A percentile compares a stretch with the other conserved stretches of the same genome.
Conservation (phyloP, 257 asterid species). For the Eustoma russellianum region DNA sequence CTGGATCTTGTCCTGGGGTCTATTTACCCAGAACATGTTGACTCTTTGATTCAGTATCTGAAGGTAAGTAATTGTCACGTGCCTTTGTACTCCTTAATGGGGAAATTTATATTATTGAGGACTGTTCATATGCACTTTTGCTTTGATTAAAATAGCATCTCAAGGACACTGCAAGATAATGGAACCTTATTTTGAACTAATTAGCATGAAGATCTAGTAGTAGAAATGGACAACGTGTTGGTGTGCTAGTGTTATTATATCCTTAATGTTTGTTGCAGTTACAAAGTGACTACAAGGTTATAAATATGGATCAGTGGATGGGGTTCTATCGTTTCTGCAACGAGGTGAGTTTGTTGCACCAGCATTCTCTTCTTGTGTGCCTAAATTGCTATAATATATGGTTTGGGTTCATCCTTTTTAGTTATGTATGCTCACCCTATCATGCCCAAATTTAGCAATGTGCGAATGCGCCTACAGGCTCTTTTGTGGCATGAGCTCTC, state of each 20-base stretch:
- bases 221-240: too few species aligned
- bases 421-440: too few species aligned
- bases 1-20: conserved; percentile 61
- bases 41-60: conserved; percentile 43
- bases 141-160: too few species aligned
- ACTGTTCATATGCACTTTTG: background rate
- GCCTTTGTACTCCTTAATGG: too few species aligned
- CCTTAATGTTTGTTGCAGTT: conserved; percentile 29
- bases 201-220: too few species aligned
- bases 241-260: too few species aligned
- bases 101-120: background rate
- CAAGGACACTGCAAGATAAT: too few species aligned
- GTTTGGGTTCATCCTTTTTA: too few species aligned
- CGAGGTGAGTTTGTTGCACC: conserved; percentile 40
- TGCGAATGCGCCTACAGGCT: too few species aligned
- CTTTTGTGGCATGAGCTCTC: background rate
- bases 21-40: conserved; percentile 54
- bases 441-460: too few species aligned
- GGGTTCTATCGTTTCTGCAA: conserved; percentile 72
- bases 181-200: too few species aligned
- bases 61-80: conserved; percentile 32
- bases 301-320: conserved; percentile 94
- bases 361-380: background rate
- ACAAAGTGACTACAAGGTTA: conserved; percentile 70
- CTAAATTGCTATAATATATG: background rate